Base-by-base conservation (phyloP, 2,329 filamentous ascomycete genomes). In the Fusarium dlaminii region DNA sequence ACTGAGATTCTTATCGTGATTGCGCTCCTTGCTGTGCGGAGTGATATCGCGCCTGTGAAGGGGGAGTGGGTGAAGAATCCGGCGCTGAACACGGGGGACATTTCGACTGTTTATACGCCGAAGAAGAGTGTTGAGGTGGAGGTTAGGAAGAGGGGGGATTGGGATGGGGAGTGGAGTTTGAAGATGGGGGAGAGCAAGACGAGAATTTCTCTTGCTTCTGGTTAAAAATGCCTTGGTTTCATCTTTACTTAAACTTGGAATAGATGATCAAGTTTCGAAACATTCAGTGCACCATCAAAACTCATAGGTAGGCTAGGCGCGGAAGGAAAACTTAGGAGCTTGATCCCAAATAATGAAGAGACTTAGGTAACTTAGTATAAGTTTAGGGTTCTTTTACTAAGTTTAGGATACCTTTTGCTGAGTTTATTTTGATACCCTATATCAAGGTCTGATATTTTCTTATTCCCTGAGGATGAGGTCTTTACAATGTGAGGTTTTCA, bases 1-100 rank as follows among this genome's bases (percentile, higher is more conserved):
- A 78, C 78, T 1, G 79, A 80, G 59, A 76, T 80, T 20, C 27
- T 80, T 1, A 76, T 80, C 4, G 48, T 78, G 1, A 57, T 75
- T 1, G 78, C 72, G 1, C 51, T 75, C 1, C 32, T 76, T 2
- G 70, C 51, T 10, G 30, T 68, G 12, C 32, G 72, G 14, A 39
- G 52, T 13, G 60, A 74, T 4, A 45, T 76, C 3, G 12, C 3
- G 1, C 74, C 66, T 0, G 22, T 20, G 1, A 40, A 20, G 2
- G 39, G 57, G 2, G 20, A 39, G 2, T 76, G 75, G 75, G 54
- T n/a, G 22, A 68, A 20, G 18, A 39, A 40, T 9, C 74, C 74
- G 3, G 24, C 57, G 1, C 12, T 76, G 12, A 51, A 62, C 1
- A 68, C 52, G 2, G 42, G 59, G 1, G 74, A 76, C 14, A 42